Percentiles rank a stretch among this genome's conserved stretches.
phyloP scores from a whole-genome alignment of 2,329 filamentous ascomycete species.

The Neonectria neomacrospora region DNA sequence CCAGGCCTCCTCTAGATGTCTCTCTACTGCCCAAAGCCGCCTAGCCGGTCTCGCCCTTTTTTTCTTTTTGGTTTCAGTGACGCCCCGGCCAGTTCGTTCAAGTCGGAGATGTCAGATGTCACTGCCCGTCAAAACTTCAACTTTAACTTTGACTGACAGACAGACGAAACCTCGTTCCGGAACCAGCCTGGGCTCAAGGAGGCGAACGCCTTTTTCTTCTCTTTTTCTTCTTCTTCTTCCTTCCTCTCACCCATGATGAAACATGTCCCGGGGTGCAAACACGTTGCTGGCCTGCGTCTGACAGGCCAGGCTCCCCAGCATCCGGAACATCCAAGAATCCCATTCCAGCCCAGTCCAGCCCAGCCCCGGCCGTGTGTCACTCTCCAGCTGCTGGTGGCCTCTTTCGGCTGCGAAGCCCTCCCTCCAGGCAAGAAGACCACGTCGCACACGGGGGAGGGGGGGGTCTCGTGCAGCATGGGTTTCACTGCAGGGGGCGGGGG shows the following conservation, averaged over 20 bases:
- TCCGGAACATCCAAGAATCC: neutral
- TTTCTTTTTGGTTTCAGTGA: too few species aligned
- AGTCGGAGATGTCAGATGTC: too few species aligned
- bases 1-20: too few species aligned
- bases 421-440: neutral
- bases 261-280: constrained; percentile 11
- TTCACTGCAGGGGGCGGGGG: constrained; percentile 1
- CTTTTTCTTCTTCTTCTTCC: neutral
- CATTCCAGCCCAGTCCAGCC: too few species aligned
- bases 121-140: too few species aligned
- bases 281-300: constrained; percentile 16
- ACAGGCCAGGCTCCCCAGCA: constrained; percentile 20
- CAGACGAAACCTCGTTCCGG: neutral
- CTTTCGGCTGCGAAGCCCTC: neutral
- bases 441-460: too few species aligned
- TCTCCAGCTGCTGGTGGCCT: neutral
- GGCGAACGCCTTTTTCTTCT: neutral
- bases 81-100: too few species aligned
- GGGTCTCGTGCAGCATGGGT: too few species aligned
- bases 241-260: constrained; percentile 8
- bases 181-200: neutral
- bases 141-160: too few species aligned
- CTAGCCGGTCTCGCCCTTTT: too few species aligned
- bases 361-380: constrained; percentile 1
- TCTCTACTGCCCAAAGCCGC: too few species aligned